Evolutionary conservation across 441 rosid species (phyloP).

Genomic region (Aleurites moluccanus): DNA sequence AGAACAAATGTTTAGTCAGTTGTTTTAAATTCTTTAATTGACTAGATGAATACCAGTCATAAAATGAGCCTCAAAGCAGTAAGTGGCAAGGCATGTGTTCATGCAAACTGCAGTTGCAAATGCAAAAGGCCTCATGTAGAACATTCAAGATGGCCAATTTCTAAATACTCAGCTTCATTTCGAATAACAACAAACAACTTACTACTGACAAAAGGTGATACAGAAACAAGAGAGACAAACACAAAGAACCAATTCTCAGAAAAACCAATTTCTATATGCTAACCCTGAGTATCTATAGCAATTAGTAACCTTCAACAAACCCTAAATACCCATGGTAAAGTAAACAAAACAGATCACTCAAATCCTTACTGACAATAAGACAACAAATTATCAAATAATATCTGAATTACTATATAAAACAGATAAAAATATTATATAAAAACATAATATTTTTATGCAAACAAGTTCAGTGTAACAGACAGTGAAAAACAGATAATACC

Average conservation of each 20-base stretch:
- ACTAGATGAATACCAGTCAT: neutral
- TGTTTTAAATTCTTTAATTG: neutral
- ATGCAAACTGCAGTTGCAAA: neutral
- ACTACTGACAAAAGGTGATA: neutral
- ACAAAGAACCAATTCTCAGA: neutral
- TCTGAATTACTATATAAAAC: neutral
- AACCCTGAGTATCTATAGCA: neutral
- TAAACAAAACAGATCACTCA: neutral
- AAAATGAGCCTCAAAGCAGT: neutral
- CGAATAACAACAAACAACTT: neutral
- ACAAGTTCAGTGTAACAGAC: neutral
- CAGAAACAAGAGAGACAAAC: neutral
- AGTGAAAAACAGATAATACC: slow-evolving; percentile 36
- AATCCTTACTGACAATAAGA: neutral
- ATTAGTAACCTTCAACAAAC: slow-evolving; percentile 4
- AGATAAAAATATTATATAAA: too few species aligned
- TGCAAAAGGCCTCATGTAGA: neutral
- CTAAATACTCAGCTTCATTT: neutral
- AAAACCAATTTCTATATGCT: neutral
- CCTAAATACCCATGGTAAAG: neutral
- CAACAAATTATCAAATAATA: neutral
- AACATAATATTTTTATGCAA: neutral
- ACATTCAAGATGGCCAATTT: slow-evolving; percentile 1
- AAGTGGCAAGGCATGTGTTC: neutral
- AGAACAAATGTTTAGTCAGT: neutral